These are phyloP conservation scores for Wilcoxina mikolae DNA, from an alignment of 495 filamentous ascomycete species.

Conservation along the genomic window DNA sequence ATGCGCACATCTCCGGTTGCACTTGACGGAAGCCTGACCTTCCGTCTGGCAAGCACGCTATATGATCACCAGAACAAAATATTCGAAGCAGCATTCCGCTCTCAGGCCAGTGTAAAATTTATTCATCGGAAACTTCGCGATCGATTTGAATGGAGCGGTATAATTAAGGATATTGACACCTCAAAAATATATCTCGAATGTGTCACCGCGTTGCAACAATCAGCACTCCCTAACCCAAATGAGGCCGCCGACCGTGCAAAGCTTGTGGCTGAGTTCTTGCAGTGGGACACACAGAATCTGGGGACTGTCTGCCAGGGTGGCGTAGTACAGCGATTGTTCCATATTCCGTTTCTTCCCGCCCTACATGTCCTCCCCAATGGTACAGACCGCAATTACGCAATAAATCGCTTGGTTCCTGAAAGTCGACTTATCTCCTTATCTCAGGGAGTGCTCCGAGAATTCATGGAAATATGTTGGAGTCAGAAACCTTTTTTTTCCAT, in stretches of 20 bases:
- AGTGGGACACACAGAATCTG: conserved; percentile 14
- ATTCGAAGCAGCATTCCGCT: conserved; percentile 23
- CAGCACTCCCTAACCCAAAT: neutral
- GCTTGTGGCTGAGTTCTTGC: conserved; percentile 15
- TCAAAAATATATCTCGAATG: neutral
- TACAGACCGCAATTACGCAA: conserved; percentile 5
- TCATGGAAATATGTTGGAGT: conserved; percentile 18
- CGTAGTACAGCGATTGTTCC: neutral
- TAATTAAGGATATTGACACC: neutral
- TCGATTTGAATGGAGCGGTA: conserved; percentile 2
- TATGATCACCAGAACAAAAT: conserved; percentile 11
- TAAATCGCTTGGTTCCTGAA: neutral
- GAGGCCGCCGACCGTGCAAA: conserved; percentile 9
- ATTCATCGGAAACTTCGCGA: conserved; percentile 12
- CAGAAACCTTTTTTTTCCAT: conserved; percentile 11
- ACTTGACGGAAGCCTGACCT: conserved; percentile 8
- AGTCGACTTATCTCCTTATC: neutral
- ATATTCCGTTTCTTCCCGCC: conserved; percentile 9
- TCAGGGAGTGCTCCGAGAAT: conserved; percentile 3
- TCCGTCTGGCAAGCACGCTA: conserved; percentile 10
- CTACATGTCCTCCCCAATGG: neutral
- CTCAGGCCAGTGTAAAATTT: conserved; percentile 10
- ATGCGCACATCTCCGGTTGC: conserved; percentile 4
- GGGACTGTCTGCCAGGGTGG: conserved; percentile 2
- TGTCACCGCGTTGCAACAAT: neutral